Percentiles rank a stretch among this genome's conserved stretches.
These are phyloP conservation scores for Limnanthes douglasii DNA, from an alignment of 345 rosid species.

Conservation along the genomic window DNA sequence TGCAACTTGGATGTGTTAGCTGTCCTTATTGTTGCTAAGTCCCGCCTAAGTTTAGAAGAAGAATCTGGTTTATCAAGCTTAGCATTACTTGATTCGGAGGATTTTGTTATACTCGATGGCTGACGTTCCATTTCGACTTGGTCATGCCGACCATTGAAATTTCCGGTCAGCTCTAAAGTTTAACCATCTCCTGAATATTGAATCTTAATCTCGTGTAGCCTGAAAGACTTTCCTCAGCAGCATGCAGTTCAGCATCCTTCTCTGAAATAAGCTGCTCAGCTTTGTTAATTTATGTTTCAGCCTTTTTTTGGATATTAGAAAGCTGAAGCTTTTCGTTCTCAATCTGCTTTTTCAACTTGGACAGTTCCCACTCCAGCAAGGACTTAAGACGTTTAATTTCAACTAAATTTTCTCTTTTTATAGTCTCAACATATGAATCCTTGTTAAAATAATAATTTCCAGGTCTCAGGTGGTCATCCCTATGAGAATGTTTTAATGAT, in stretches of 20 bases:
- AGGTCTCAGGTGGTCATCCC: slow-evolving; percentile 15
- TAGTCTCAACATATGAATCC: slow-evolving; percentile 30
- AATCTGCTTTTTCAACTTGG: slow-evolving; percentile 60
- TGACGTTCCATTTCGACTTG: slow-evolving; percentile 62
- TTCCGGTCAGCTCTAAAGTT: slow-evolving; percentile 81
- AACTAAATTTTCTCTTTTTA: slow-evolving; percentile 26
- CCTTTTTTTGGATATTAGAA: slow-evolving; percentile 48
- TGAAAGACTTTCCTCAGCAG: slow-evolving; percentile 69
- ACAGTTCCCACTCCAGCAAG: slow-evolving; percentile 82
- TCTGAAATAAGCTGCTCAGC: slow-evolving; percentile 54
- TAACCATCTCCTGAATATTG: slow-evolving; percentile 64
- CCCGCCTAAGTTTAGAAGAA: no score
- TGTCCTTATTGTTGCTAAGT: no score
- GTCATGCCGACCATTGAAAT: slow-evolving; percentile 94
- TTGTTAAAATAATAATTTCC: slow-evolving; percentile 17
- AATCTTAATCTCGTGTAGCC: slow-evolving; percentile 62
- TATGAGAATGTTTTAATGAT: slow-evolving; percentile 11
- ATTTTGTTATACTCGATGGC: slow-evolving; percentile 21
- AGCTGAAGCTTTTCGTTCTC: slow-evolving; percentile 72
- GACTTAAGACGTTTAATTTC: slow-evolving; percentile 51
- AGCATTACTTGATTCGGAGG: slow-evolving; percentile 28
- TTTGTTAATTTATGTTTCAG: slow-evolving; percentile 57
- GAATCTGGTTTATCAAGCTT: no score
- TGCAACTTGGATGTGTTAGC: no score
- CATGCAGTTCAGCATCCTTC: slow-evolving; percentile 61